Percentiles rank a stretch among this genome's conserved stretches.
phyloP scores from a whole-genome alignment of 495 filamentous ascomycete genomes.

The Tuber umbilicatum region DNA sequence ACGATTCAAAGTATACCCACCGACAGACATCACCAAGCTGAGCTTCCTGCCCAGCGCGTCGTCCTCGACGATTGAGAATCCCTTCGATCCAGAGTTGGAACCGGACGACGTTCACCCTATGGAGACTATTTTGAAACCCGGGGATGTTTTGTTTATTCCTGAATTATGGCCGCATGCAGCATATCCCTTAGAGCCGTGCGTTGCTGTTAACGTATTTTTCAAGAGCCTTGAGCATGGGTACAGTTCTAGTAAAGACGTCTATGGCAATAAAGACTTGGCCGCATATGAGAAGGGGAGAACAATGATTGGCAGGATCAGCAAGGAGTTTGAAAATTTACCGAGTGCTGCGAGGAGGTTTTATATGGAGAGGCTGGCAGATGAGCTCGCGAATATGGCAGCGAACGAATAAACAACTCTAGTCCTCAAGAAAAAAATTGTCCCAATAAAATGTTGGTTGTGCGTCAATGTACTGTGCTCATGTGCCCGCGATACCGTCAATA shows the following conservation, averaged over 20 bases:
- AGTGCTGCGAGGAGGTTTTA: slow-evolving; percentile 66
- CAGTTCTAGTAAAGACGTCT: slow-evolving; percentile 71
- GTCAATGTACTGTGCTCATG: background rate
- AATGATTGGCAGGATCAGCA: slow-evolving; percentile 61
- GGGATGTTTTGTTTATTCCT: slow-evolving; percentile 74
- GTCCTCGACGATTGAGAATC: slow-evolving; percentile 63
- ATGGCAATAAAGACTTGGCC: slow-evolving; percentile 78
- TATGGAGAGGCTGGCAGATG: slow-evolving; percentile 63
- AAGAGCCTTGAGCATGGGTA: slow-evolving; percentile 62
- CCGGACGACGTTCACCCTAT: slow-evolving; percentile 56
- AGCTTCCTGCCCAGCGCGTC: slow-evolving; percentile 69
- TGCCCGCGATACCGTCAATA: background rate
- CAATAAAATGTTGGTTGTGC: background rate
- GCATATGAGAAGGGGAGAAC: slow-evolving; percentile 74
- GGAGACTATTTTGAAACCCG: slow-evolving; percentile 57
- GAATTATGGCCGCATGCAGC: slow-evolving; percentile 81
- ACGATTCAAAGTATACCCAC: slow-evolving; percentile 68
- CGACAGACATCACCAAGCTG: slow-evolving; percentile 62
- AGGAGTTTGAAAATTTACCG: slow-evolving; percentile 62
- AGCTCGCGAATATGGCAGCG: slow-evolving; percentile 48
- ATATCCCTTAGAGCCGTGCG: slow-evolving; percentile 52
- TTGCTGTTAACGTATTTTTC: slow-evolving; percentile 85
- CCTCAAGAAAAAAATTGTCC: background rate
- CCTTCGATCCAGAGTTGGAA: slow-evolving; percentile 51
- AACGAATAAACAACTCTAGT: background rate